These are phyloP conservation scores for Fraxinus sp. DNA, from an alignment of 305 asterid species.

Conservation along the genomic window DNA sequence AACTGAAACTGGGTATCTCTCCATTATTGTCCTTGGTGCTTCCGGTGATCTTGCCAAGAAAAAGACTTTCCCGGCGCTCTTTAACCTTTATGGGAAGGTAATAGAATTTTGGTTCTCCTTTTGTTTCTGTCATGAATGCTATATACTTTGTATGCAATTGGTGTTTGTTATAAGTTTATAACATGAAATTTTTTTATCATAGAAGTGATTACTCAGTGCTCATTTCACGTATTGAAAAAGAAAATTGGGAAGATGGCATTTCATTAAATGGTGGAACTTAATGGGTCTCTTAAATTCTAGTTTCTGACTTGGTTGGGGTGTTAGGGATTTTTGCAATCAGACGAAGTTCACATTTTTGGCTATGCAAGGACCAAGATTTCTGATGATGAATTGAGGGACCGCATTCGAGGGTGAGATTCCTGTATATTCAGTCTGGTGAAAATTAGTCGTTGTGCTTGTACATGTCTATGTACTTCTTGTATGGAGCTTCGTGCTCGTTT, in stretches of 20 bases:
- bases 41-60: conserved; percentile 99
- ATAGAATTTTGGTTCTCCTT: neutral
- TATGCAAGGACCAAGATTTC: conserved; percentile 84
- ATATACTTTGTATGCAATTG: neutral
- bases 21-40: conserved; percentile 91
- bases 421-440: conserved; percentile 2
- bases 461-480: neutral
- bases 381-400: conserved; percentile 67
- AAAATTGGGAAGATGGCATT: neutral
- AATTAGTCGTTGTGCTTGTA: neutral
- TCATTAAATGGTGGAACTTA: neutral
- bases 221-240: neutral
- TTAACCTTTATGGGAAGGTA: conserved; percentile 90
- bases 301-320: conserved; percentile 22
- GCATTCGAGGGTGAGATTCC: conserved; percentile 65
- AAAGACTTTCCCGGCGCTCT: conserved; percentile 97
- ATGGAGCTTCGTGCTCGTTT: neutral
- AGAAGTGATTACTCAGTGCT: neutral
- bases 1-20: conserved; percentile 72
- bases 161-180: neutral
- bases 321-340: conserved; percentile 68
- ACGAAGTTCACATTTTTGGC: conserved; percentile 88
- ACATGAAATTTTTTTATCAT: neutral
- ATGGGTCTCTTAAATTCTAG: conserved; percentile 7
- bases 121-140: neutral